These are phyloP conservation scores for Sclerospora graminicola DNA, from an alignment of 352 stramenopile genomes.

Conservation along the genomic window DNA sequence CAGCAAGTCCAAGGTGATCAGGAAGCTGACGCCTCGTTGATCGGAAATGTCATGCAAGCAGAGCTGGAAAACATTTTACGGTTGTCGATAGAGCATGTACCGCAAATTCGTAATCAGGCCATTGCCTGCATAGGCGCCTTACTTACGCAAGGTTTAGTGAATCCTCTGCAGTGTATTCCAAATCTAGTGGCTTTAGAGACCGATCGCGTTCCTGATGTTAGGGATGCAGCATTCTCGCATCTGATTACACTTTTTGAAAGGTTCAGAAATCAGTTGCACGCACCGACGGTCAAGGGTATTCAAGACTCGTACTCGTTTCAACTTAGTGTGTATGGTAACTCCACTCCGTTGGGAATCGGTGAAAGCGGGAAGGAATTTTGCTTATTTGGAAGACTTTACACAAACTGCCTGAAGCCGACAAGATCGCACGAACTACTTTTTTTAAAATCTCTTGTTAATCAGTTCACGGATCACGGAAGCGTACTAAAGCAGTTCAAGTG, in stretches of 20 bases:
- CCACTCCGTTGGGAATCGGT: conserved; percentile 39
- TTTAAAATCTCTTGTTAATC: conserved; percentile 51
- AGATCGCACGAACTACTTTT: conserved; percentile 46
- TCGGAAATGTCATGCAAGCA: conserved; percentile 81
- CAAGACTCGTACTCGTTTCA: conserved; percentile 59
- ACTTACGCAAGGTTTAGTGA: conserved; percentile 71
- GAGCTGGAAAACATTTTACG: conserved; percentile 54
- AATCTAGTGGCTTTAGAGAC: conserved; percentile 71
- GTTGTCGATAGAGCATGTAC: conserved; percentile 40
- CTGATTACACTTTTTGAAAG: conserved; percentile 52
- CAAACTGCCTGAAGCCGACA: conserved; percentile 35
- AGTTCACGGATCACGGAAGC: conserved; percentile 51
- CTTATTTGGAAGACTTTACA: conserved; percentile 64
- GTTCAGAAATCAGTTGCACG: conserved; percentile 40
- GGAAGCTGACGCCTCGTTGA: conserved; percentile 75
- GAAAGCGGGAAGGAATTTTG: conserved; percentile 68
- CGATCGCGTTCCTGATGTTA: conserved; percentile 52
- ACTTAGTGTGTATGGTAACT: conserved; percentile 36
- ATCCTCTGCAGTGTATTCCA: conserved; percentile 64
- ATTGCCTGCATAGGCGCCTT: conserved; percentile 53
- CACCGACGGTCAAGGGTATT: conserved; percentile 52
- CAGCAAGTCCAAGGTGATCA: conserved; percentile 80
- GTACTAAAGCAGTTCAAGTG: conserved; percentile 23
- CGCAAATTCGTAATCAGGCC: conserved; percentile 59
- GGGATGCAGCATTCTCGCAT: conserved; percentile 57